phyloP scores from a whole-genome alignment of 2,329 filamentous ascomycete genomes.

The Truncatella angustata region DNA sequence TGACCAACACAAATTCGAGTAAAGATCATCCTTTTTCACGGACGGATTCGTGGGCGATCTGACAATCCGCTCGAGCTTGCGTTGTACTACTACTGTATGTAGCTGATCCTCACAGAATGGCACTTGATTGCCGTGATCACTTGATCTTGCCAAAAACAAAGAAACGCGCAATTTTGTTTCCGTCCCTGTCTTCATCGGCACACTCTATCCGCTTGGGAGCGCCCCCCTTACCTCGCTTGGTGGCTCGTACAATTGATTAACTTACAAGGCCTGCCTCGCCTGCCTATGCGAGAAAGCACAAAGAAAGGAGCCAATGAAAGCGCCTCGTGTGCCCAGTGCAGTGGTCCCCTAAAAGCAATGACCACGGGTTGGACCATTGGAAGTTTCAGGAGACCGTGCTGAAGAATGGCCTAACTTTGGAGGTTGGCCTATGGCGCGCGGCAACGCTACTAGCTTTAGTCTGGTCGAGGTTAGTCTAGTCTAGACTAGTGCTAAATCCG shows the following conservation, averaged over 20 bases:
- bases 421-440: slow-evolving; percentile 2
- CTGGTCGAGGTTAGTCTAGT: no score
- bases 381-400: neutral
- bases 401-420: neutral
- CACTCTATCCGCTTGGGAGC: neutral
- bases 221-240: neutral
- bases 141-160: neutral
- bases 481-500: no score
- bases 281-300: neutral
- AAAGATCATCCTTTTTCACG: slow-evolving; percentile 5
- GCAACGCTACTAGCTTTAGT: neutral
- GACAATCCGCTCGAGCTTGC: neutral
- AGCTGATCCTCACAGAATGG: no score
- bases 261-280: neutral
- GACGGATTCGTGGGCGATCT: neutral
- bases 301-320: no score
- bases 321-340: no score
- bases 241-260: neutral
- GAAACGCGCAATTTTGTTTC: neutral
- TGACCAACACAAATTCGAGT: neutral
- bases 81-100: no score
- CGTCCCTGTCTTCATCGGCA: neutral
- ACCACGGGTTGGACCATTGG: neutral
- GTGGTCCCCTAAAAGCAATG: neutral
- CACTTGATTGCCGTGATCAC: no score